A percentile compares a stretch with the other conserved stretches of the same genome.
These are phyloP conservation scores for Austroboletus niveus DNA, from an alignment of 1,284 basidiomycete genomes.

Conservation along the genomic window DNA sequence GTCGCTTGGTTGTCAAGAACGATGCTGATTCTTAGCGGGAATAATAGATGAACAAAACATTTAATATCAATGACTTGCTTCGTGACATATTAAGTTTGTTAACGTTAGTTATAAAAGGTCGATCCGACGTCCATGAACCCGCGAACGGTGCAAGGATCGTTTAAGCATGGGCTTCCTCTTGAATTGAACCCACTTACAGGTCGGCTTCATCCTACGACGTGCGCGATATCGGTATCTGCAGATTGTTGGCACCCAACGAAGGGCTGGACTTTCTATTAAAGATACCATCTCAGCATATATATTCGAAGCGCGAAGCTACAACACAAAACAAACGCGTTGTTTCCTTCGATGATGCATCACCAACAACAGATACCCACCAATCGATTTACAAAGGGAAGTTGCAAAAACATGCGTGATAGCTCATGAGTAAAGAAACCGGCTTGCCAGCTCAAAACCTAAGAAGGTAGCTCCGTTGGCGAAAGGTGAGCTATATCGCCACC, in stretches of 20 bases:
- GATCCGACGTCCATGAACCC: neutral
- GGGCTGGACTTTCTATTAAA: neutral
- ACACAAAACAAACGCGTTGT: neutral
- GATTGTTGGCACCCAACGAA: neutral
- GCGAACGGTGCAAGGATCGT: neutral
- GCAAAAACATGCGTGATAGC: neutral
- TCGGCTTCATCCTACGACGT: neutral
- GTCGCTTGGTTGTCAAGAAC: neutral
- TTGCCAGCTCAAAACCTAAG: slow-evolving; percentile 89
- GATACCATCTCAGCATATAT: neutral
- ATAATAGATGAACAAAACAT: neutral
- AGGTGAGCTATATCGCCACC: slow-evolving; percentile 55
- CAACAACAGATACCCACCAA: neutral
- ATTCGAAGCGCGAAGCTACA: neutral
- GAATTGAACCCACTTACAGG: no score
- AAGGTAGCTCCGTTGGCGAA: slow-evolving; percentile 94
- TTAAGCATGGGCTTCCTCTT: neutral
- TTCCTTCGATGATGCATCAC: neutral
- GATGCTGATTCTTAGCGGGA: neutral
- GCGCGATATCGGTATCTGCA: no score
- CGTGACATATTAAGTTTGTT: neutral
- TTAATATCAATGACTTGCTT: neutral
- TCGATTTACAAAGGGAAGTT: neutral
- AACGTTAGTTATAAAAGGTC: neutral
- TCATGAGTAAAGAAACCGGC: slow-evolving; percentile 53